phyloP scores from a whole-genome alignment of 2,329 filamentous ascomycete species.

The Pseudogymnoascus sp. region DNA sequence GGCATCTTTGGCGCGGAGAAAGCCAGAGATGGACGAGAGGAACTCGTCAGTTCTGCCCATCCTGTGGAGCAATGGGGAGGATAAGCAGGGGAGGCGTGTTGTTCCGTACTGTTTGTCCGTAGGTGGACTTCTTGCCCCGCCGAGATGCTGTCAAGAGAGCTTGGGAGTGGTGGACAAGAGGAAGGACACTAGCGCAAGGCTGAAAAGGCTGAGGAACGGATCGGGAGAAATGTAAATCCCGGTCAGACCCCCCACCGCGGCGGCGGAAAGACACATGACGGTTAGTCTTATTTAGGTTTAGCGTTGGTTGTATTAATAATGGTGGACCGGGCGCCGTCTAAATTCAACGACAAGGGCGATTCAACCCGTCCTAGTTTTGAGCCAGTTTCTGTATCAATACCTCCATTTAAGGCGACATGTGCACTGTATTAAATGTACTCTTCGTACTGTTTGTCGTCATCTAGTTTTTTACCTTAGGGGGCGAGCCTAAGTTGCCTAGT shows the following conservation, averaged over 20 bases:
- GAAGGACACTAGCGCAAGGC: neutral
- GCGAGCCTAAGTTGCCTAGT: neutral
- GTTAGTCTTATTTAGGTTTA: neutral
- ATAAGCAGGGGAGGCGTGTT: neutral
- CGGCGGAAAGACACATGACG: neutral
- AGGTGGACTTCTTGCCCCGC: neutral
- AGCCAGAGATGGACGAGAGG: constrained; percentile 53
- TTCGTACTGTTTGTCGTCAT: neutral
- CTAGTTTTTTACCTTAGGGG: neutral
- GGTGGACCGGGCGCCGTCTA: neutral
- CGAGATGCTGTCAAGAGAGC: neutral
- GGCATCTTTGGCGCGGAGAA: constrained; percentile 59
- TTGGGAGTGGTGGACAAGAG: neutral
- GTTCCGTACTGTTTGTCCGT: neutral
- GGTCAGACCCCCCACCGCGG: neutral
- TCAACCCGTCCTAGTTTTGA: neutral
- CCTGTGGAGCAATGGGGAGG: neutral
- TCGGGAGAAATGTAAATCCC: neutral
- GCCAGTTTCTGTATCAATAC: neutral
- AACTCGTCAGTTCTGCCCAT: constrained; percentile 65
- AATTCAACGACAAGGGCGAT: neutral
- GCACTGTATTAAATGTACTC: neutral
- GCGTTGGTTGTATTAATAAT: neutral
- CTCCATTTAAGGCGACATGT: neutral
- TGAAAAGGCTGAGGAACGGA: constrained; percentile 5